phyloP scores from a whole-genome alignment of 2,329 filamentous ascomycete genomes.

The Claviceps sp. region DNA sequence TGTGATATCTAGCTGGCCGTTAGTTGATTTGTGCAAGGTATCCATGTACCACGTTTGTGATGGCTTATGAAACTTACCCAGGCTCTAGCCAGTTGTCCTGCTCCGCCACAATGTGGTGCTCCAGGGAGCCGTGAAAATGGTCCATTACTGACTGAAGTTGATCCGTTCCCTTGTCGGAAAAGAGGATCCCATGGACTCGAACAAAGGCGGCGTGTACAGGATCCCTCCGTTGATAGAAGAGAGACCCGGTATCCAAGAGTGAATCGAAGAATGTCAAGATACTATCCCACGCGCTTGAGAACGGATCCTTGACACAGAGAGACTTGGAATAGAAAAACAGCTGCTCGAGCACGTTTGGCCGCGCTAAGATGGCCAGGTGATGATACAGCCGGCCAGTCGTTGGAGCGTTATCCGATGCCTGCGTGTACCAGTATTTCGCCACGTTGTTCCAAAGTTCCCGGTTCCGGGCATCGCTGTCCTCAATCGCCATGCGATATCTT shows the following conservation, averaged over 20 bases:
- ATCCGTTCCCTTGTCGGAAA: conserved; percentile 35
- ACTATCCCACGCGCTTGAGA: conserved; percentile 53
- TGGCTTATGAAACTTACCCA: conserved; percentile 18
- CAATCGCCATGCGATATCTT: conserved; percentile 78
- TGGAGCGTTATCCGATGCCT: conserved; percentile 64
- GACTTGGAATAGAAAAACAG: conserved; percentile 61
- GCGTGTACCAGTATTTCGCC: conserved; percentile 70
- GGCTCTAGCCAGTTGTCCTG: conserved; percentile 37
- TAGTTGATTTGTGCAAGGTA: background rate
- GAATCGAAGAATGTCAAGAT: conserved; percentile 58
- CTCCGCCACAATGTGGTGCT: conserved; percentile 39
- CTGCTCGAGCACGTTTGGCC: conserved; percentile 56
- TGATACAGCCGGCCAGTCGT: conserved; percentile 72
- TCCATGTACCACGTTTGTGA: no score
- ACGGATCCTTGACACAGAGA: conserved; percentile 54
- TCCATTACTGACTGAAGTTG: conserved; percentile 29
- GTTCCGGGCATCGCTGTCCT: conserved; percentile 64
- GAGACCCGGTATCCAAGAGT: conserved; percentile 25
- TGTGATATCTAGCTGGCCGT: conserved; percentile 16
- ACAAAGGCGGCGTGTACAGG: conserved; percentile 46
- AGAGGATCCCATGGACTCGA: conserved; percentile 50
- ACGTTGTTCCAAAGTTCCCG: conserved; percentile 73
- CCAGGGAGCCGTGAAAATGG: conserved; percentile 40
- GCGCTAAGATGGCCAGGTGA: conserved; percentile 67
- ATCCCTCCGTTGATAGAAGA: conserved; percentile 18